Conservation (phyloP, 257 asterid genomes). For the Schizonepeta tenuifolia region DNA sequence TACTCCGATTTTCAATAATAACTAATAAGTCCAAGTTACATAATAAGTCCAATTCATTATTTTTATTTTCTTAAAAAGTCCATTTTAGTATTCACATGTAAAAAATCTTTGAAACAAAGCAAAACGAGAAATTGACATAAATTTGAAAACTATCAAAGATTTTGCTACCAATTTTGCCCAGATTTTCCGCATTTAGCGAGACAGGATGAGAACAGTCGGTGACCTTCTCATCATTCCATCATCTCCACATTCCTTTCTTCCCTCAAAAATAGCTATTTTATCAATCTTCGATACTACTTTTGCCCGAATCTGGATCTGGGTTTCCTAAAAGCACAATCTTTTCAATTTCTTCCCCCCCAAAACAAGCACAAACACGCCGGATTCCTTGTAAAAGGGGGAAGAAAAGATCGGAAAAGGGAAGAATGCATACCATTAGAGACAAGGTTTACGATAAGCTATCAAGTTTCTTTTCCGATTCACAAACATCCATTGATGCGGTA, state of each 20-base stretch:
- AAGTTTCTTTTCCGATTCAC: slow-evolving; percentile 73
- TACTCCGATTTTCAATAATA: too few species aligned
- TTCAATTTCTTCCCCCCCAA: background rate
- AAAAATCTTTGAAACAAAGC: background rate
- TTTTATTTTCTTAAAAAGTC: too few species aligned
- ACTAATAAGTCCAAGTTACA: too few species aligned
- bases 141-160: background rate
- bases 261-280: slow-evolving; percentile 8
- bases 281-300: background rate
- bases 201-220: slow-evolving; percentile 24
- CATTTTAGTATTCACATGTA: too few species aligned
- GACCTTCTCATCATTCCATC: slow-evolving; percentile 11
- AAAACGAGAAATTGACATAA: background rate
- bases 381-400: background rate
- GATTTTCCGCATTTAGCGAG: slow-evolving; percentile 25
- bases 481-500: slow-evolving; percentile 46
- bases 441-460: slow-evolving; percentile 73
- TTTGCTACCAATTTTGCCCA: background rate
- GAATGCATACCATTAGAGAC: slow-evolving; percentile 75
- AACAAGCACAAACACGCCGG: background rate
- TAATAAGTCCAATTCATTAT: too few species aligned
- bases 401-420: background rate
- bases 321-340: background rate
- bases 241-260: slow-evolving; percentile 36
- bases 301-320: slow-evolving; percentile 33